These are phyloP conservation scores for Boletus subcaerulescens DNA, from an alignment of 768 basidiomycete species.

Conservation along the genomic window DNA sequence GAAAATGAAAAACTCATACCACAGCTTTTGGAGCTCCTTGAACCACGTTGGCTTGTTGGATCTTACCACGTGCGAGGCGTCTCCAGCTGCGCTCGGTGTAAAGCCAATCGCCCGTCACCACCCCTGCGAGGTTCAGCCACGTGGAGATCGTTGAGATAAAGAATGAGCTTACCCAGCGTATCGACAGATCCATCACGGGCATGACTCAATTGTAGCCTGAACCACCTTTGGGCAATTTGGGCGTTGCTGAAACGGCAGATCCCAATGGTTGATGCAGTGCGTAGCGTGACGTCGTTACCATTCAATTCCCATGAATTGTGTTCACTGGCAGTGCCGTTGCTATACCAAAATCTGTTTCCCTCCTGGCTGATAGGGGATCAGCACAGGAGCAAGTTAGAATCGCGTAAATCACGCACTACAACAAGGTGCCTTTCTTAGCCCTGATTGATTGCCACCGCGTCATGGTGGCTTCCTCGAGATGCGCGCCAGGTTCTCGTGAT, in stretches of 20 bases:
- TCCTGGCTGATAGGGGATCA: background rate
- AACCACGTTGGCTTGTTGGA: conserved; percentile 1
- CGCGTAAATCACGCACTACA: background rate
- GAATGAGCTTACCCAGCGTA: background rate
- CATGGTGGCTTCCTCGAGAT: background rate
- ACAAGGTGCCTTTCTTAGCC: background rate
- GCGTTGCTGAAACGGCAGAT: background rate
- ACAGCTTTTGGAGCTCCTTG: background rate
- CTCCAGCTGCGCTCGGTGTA: conserved; percentile 1
- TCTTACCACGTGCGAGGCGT: background rate
- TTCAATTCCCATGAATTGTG: conserved; percentile 1
- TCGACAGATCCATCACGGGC: background rate
- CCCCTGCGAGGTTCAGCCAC: background rate
- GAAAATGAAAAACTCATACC: background rate
- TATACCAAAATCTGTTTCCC: background rate
- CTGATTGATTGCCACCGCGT: background rate
- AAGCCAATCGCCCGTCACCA: background rate
- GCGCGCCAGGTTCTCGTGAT: background rate
- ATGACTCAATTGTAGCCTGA: background rate
- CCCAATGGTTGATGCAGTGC: background rate
- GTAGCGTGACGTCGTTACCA: background rate
- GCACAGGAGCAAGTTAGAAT: no score
- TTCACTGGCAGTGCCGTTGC: background rate
- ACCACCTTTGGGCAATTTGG: conserved; percentile 4
- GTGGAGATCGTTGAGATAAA: no score